A percentile compares a stretch with the other conserved stretches of the same genome.
phyloP scores from a whole-genome alignment of 192 early-diverging fungal species.

The Backusella tuberculispora region DNA sequence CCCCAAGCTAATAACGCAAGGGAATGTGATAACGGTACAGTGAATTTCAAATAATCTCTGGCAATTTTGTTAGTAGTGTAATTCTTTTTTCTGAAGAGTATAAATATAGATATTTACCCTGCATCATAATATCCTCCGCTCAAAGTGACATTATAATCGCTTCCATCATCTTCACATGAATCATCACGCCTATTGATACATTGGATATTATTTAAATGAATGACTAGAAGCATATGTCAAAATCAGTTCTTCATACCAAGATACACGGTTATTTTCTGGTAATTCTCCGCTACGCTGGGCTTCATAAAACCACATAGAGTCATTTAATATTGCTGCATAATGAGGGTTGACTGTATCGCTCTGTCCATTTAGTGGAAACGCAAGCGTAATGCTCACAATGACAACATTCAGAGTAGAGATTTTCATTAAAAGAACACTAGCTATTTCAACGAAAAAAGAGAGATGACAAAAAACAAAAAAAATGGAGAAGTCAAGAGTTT shows the following conservation, averaged over 20 bases:
- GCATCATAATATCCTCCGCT: constrained; percentile 31
- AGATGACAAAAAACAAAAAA: neutral
- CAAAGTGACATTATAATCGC: constrained; percentile 14
- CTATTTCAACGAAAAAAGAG: neutral
- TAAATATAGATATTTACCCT: neutral
- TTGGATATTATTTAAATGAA: neutral
- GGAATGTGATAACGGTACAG: constrained; percentile 51
- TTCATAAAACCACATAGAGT: constrained; percentile 52
- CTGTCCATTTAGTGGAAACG: neutral
- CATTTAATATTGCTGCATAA: constrained; percentile 34
- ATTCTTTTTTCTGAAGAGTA: neutral
- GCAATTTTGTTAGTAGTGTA: neutral
- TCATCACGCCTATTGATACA: constrained; percentile 14
- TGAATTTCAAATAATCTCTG: constrained; percentile 55
- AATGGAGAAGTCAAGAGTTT: neutral
- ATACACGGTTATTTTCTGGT: constrained; percentile 45
- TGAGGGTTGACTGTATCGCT: constrained; percentile 22
- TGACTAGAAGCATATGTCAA: too few relatives aligned
- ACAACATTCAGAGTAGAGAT: neutral
- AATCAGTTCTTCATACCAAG: too few relatives aligned
- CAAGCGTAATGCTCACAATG: neutral
- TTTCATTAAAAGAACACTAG: neutral
- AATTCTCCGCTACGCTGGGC: constrained; percentile 51
- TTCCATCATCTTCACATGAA: constrained; percentile 19
- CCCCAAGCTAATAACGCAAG: constrained; percentile 53